Evolutionary conservation across 1,284 basidiomycete genomes (phyloP).

Genomic region (Volvariella volvacea): DNA sequence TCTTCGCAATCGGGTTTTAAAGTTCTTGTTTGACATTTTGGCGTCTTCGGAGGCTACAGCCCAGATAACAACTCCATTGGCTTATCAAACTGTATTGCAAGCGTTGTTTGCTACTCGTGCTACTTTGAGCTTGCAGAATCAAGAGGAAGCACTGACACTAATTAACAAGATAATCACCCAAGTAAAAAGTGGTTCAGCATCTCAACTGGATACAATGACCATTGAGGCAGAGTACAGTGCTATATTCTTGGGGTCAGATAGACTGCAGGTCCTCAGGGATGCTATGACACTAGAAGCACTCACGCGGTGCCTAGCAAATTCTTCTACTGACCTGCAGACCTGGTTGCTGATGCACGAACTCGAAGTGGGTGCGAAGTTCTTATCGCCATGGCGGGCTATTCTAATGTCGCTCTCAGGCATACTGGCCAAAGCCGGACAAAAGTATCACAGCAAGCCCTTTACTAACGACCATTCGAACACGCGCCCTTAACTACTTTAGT

Average conservation of each 20-base stretch:
- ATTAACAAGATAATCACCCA: conserved; percentile 29
- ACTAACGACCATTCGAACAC: conserved; percentile 25
- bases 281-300: conserved; percentile 32
- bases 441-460: conserved; percentile 24
- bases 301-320: conserved; percentile 29
- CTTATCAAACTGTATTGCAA: conserved; percentile 47
- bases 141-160: conserved; percentile 20
- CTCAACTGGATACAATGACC: conserved; percentile 29
- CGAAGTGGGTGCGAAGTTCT: conserved; percentile 19
- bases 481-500: conserved; percentile 37
- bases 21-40: conserved; percentile 40
- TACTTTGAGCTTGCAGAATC: conserved; percentile 13
- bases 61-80: conserved; percentile 33
- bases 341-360: conserved; percentile 29
- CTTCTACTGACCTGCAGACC: conserved; percentile 20
- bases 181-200: conserved; percentile 28
- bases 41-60: conserved; percentile 39
- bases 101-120: conserved; percentile 43
- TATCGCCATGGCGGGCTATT: background rate
- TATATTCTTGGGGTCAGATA: conserved; percentile 20
- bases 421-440: conserved; percentile 34
- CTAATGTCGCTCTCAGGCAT: conserved; percentile 27
- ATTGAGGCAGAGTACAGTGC: conserved; percentile 34
- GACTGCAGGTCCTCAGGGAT: conserved; percentile 20
- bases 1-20: conserved; percentile 42